A percentile compares a stretch with the other conserved stretches of the same genome.
Conservation (phyloP, 2,329 filamentous ascomycete genomes). For the Xylariaceae sp. region DNA sequence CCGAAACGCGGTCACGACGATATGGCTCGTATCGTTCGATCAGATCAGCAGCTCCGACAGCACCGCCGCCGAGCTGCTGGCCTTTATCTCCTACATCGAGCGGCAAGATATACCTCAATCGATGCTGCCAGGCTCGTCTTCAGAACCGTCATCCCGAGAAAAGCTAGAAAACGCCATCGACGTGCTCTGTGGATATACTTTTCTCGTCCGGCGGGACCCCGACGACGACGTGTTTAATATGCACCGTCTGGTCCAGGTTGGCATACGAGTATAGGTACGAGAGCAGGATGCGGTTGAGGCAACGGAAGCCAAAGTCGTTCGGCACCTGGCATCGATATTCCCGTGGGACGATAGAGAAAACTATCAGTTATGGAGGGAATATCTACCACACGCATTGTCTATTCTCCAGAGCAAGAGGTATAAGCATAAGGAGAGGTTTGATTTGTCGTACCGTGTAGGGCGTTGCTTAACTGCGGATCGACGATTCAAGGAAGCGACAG, state of each 20-base stretch:
- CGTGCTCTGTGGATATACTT: conserved; percentile 31
- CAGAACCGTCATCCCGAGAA: conserved; percentile 11
- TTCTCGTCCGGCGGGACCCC: conserved; percentile 26
- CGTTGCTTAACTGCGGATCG: conserved; percentile 20
- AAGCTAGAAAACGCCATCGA: conserved; percentile 28
- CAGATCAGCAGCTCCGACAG: conserved; percentile 29
- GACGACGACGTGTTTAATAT: conserved; percentile 31
- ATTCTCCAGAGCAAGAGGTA: conserved; percentile 15
- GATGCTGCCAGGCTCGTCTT: no score
- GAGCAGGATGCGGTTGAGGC: conserved; percentile 8
- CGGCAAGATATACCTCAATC: conserved; percentile 36
- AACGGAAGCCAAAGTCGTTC: background rate
- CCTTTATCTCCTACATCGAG: conserved; percentile 38
- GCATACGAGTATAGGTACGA: conserved; percentile 28
- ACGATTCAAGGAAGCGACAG: conserved; percentile 14
- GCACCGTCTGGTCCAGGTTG: conserved; percentile 35
- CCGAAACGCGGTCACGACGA: conserved; percentile 35
- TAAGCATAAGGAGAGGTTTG: conserved; percentile 15
- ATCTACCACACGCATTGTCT: conserved; percentile 27
- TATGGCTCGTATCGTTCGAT: conserved; percentile 41
- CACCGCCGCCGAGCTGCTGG: conserved; percentile 34
- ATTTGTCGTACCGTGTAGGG: conserved; percentile 20
- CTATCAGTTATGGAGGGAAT: conserved; percentile 22
- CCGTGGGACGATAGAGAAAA: conserved; percentile 7
- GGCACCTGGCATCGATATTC: conserved; percentile 6